Base-by-base conservation (phyloP, 2,329 filamentous ascomycete species). In the Claviceps fusiformis region DNA sequence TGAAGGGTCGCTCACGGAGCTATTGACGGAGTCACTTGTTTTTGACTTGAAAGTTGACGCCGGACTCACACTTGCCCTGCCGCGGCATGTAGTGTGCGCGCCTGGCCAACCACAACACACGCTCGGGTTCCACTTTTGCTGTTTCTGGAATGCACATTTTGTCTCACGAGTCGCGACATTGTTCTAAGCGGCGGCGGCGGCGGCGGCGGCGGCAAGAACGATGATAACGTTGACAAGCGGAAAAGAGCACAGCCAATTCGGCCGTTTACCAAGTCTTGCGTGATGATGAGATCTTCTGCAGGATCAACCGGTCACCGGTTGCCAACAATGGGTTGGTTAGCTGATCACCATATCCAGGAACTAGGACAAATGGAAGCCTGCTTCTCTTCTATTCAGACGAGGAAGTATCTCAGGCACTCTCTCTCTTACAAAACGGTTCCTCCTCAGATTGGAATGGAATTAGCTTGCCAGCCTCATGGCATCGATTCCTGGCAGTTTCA, bases 1-100 rank as follows among this genome's bases (percentile, higher is more conserved):
- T 24, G 24, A 24, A 2, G 24, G 35, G 35, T 37, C 35, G 8
- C 15, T n/a, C 41, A 19, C 41, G 5, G 41, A 43, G n/a, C 24
- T 13, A n/a, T 54, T 44, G 54, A 9, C 31, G 24, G 24, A 24
- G 24, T 24, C 24, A 24, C 24, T 24, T 24, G 24, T 24, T 24
- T 24, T 24, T 24, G 24, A 24, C 24, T 24, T 24, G 24, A 24
- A 24, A 24, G 24, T 24, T 24, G 24, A 24, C 24, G 24, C 24
- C 24, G 24, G 24, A 24, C 24, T 24, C 24, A 24, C 24, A 24
- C 24, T 2, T 37, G 59, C 56, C 58, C 37, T 49, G 41, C 49
- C 33, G 19, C 52, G 61, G 59, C 53, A 62, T 59, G 61, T 50
- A 57, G 45, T 8, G 39, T 13, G 47, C 44, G 39, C n/a, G 7